phyloP scores from a whole-genome alignment of 495 filamentous ascomycete genomes.

The Parmelia sp. region DNA sequence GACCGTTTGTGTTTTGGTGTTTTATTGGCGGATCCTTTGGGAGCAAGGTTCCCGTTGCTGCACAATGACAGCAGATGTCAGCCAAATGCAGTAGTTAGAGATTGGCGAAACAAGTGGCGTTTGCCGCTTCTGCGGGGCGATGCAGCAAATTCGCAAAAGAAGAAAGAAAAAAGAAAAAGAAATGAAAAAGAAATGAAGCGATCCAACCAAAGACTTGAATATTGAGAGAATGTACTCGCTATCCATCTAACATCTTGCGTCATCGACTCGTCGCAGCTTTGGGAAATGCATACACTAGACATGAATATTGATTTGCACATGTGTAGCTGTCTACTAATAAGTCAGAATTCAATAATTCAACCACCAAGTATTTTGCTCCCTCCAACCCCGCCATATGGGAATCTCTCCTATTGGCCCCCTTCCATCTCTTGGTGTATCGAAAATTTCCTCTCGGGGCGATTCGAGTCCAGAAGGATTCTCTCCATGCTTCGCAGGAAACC shows the following conservation, averaged over 20 bases:
- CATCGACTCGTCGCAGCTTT: no score
- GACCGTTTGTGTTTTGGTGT: background rate
- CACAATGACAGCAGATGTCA: slow-evolving; percentile 6
- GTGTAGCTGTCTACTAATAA: no score
- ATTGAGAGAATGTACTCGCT: no score
- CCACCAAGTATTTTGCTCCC: no score
- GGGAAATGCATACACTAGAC: no score
- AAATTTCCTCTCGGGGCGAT: background rate
- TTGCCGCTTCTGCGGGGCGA: slow-evolving; percentile 4
- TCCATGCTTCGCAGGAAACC: background rate
- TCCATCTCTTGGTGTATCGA: no score
- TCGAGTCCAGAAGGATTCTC: background rate
- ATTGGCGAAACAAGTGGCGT: slow-evolving; percentile 16
- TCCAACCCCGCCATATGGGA: background rate
- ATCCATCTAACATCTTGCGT: no score
- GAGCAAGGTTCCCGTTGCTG: slow-evolving; percentile 9
- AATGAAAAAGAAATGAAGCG: no score
- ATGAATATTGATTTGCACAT: no score
- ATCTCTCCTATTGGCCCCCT: background rate
- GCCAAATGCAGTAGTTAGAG: slow-evolving; percentile 7
- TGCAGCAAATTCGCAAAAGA: background rate
- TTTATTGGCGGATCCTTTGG: slow-evolving; percentile 7
- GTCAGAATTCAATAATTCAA: background rate
- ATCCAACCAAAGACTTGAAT: background rate
- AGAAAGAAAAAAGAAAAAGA: no score